phyloP scores from a whole-genome alignment of 805 yeast genomes.

The Brettanomyces naardenensis region DNA sequence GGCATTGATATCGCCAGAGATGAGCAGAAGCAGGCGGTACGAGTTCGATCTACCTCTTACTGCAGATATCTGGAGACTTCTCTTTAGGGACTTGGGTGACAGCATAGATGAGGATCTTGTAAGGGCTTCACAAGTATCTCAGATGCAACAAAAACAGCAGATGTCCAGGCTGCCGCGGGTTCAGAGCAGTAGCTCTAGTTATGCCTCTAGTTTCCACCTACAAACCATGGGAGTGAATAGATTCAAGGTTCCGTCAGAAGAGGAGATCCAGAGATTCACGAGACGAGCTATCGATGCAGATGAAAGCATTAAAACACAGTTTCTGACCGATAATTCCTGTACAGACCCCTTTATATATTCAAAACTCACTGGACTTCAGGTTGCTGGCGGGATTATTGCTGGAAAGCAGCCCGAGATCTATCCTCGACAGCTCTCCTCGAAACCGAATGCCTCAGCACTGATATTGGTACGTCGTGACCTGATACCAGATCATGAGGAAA shows the following conservation, averaged over 20 bases:
- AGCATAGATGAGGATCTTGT: constrained; percentile 1
- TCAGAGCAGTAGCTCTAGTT: background rate
- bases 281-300: constrained; percentile 3
- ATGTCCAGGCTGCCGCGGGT: no score
- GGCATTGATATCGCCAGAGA: no score
- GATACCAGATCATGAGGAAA: constrained; percentile 1
- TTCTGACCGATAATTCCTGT: constrained; percentile 1
- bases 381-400: background rate
- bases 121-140: background rate
- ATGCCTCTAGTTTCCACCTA: background rate
- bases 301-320: constrained; percentile 2
- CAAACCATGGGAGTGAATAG: constrained; percentile 2
- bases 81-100: constrained; percentile 2
- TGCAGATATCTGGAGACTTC: constrained; percentile 4
- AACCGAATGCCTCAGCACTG: background rate
- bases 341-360: constrained; percentile 3
- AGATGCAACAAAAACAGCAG: no score
- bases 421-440: background rate
- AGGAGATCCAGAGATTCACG: background rate
- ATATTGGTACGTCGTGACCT: constrained; percentile 1
- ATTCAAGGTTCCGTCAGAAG: constrained; percentile 1
- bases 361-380: background rate
- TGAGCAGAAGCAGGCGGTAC: background rate
- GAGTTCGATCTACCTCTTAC: constrained; percentile 5
- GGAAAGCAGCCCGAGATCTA: background rate